Evolutionary conservation across 768 basidiomycete genomes (phyloP).

Genomic region (Mycena indigotica): DNA sequence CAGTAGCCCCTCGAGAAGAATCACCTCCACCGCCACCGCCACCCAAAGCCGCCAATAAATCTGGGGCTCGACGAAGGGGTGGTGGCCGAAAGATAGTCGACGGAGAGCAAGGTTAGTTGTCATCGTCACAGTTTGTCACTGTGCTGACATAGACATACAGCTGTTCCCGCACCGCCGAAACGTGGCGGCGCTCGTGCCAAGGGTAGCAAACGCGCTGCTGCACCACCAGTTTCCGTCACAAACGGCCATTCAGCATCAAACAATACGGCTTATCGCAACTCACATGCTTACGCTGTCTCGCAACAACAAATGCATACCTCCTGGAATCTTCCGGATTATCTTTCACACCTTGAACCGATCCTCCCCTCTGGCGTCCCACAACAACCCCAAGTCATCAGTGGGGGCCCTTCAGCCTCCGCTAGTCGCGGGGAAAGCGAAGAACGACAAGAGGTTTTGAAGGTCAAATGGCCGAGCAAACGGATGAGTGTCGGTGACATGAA

Average conservation of each 20-base stretch:
- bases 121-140: neutral
- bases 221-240: constrained; percentile 34
- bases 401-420: constrained; percentile 38
- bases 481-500: constrained; percentile 98
- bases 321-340: constrained; percentile 93
- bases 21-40: constrained; percentile 35
- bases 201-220: constrained; percentile 46
- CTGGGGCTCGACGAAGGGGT: constrained; percentile 41
- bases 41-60: constrained; percentile 35
- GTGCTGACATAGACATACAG: constrained; percentile 20
- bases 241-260: constrained; percentile 40
- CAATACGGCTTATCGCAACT: constrained; percentile 65
- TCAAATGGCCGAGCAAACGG: constrained; percentile 92
- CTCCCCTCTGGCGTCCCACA: constrained; percentile 76
- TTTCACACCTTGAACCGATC: constrained; percentile 82
- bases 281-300: constrained; percentile 77
- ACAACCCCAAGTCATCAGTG: constrained; percentile 65
- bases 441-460: constrained; percentile 77
- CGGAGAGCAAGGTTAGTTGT: constrained; percentile 62
- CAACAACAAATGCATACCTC: constrained; percentile 80
- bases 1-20: constrained; percentile 45
- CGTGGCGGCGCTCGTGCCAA: constrained; percentile 42
- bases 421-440: constrained; percentile 57
- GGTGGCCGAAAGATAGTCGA: constrained; percentile 49
- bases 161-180: constrained; percentile 31